Evolutionary conservation across 2,329 filamentous ascomycete species (phyloP).

Genomic region (Stachybotrys elegans): DNA sequence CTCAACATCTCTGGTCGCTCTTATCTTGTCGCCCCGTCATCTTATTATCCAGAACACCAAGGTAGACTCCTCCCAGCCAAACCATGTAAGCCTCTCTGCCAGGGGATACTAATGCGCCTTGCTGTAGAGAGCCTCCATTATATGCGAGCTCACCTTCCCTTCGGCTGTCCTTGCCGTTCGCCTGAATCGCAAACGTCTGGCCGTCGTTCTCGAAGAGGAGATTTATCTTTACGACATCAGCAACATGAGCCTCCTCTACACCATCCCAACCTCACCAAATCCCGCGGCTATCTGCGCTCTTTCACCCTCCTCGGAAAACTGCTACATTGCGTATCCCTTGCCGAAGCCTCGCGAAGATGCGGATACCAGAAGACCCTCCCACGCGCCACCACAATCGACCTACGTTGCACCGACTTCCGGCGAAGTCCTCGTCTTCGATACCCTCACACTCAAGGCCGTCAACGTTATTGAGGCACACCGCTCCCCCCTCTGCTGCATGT

Average conservation of each 20-base stretch:
- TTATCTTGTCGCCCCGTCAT: constrained; percentile 86
- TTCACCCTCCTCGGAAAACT: constrained; percentile 91
- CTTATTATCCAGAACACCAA: constrained; percentile 98
- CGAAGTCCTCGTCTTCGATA: constrained; percentile 90
- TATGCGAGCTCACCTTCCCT: constrained; percentile 97
- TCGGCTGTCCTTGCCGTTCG: constrained; percentile 93
- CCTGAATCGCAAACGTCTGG: constrained; percentile 87
- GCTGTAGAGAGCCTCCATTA: constrained; percentile 64
- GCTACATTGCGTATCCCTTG: constrained; percentile 89
- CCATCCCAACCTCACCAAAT: constrained; percentile 91
- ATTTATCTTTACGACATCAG: constrained; percentile 99
- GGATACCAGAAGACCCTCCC: constrained; percentile 60
- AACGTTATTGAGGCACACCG: constrained; percentile 95
- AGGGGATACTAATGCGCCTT: constrained; percentile 11
- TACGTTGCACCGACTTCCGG: constrained; percentile 82
- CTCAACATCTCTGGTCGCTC: constrained; percentile 90
- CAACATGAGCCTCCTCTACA: constrained; percentile 93
- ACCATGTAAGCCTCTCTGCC: constrained; percentile 1
- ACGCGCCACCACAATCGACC: constrained; percentile 75
- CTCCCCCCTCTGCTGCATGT: constrained; percentile 83
- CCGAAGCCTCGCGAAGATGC: constrained; percentile 65
- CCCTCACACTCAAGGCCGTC: constrained; percentile 81
- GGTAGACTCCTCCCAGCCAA: constrained; percentile 41
- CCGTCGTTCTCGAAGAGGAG: constrained; percentile 90
- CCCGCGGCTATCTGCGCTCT: constrained; percentile 86